These are phyloP conservation scores for Meredithiella fracta DNA, from an alignment of 2,329 filamentous ascomycete genomes.

Conservation along the genomic window DNA sequence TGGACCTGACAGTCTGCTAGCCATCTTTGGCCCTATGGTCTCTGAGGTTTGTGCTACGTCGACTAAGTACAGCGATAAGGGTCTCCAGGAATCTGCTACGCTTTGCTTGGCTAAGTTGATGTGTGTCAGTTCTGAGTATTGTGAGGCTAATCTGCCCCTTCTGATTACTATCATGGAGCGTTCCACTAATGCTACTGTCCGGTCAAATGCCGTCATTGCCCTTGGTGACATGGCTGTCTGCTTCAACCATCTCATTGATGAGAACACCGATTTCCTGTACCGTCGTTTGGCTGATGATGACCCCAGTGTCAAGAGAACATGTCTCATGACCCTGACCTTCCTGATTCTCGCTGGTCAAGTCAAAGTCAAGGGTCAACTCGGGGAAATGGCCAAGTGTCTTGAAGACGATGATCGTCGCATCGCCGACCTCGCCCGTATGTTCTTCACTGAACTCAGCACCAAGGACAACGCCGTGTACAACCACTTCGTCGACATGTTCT, in stretches of 20 bases:
- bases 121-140: constrained; percentile 96
- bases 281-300: constrained; percentile 79
- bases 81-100: constrained; percentile 82
- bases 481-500: constrained; percentile 99
- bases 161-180: constrained; percentile 97
- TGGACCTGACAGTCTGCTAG: constrained; percentile 67
- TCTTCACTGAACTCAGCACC: constrained; percentile 91
- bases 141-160: constrained; percentile 77
- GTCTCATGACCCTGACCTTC: constrained; percentile 96
- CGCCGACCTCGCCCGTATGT: constrained; percentile 87
- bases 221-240: constrained; percentile 98
- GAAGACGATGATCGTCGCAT: constrained; percentile 93
- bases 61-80: constrained; percentile 75
- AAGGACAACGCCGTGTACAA: constrained; percentile 99
- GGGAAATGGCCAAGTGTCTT: constrained; percentile 97
- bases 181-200: constrained; percentile 77
- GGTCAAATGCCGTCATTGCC: constrained; percentile 91
- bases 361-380: constrained; percentile 96
- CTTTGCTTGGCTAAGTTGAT: constrained; percentile 94
- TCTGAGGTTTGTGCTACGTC: constrained; percentile 91
- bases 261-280: constrained; percentile 97
- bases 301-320: constrained; percentile 84
- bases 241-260: constrained; percentile 98
- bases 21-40: constrained; percentile 79
- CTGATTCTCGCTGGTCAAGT: constrained; percentile 92